phyloP scores from a whole-genome alignment of 169 alveolate species.

The Cryptosporidium bovis region DNA sequence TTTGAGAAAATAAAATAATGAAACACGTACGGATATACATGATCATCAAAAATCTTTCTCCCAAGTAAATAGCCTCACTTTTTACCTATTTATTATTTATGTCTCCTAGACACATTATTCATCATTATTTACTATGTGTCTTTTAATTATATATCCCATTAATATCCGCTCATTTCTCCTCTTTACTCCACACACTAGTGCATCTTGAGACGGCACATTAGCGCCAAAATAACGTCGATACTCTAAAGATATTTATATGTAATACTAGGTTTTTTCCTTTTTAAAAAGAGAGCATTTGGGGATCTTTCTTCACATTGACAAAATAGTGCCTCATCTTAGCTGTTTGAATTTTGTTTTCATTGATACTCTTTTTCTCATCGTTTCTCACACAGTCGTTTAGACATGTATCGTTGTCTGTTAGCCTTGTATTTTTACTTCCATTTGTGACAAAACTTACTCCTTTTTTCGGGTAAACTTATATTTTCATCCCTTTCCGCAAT shows the following conservation, averaged over 20 bases:
- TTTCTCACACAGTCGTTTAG: too few relatives aligned
- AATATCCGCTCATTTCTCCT: constrained; percentile 67
- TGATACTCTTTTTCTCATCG: too few relatives aligned
- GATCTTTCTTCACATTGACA: too few relatives aligned
- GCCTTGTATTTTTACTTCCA: too few relatives aligned
- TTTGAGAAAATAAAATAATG: background rate
- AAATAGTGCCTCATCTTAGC: too few relatives aligned
- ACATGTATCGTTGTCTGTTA: too few relatives aligned
- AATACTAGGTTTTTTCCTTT: too few relatives aligned
- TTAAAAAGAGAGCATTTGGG: too few relatives aligned
- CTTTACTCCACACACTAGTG: constrained; percentile 68
- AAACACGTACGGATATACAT: constrained; percentile 72
- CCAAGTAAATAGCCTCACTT: constrained; percentile 13
- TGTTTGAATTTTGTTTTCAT: too few relatives aligned
- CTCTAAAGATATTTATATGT: background rate
- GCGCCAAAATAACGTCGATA: constrained; percentile 6
- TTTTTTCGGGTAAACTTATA: too few relatives aligned
- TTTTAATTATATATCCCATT: constrained; percentile 37
- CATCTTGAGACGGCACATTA: constrained; percentile 48
- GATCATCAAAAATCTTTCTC: constrained; percentile 29
- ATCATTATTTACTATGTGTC: constrained; percentile 10
- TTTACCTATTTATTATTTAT: background rate
- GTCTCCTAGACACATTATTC: constrained; percentile 47
- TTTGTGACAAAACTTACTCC: too few relatives aligned
- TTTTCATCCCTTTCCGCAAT: too few relatives aligned